These are phyloP conservation scores for Dispira simplex DNA, from an alignment of 192 early-diverging fungal species.

Conservation along the genomic window DNA sequence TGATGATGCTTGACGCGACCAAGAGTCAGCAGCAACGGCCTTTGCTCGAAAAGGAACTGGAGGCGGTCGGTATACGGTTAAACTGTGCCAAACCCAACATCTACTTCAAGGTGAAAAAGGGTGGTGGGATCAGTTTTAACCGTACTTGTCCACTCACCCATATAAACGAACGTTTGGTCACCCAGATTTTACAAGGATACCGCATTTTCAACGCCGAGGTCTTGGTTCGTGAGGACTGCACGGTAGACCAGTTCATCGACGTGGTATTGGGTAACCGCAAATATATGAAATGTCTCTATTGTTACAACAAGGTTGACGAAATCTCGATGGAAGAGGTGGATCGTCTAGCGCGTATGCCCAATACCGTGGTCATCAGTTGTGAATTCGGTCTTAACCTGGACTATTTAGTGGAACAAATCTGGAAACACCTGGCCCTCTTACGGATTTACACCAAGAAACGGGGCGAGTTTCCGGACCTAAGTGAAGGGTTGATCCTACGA, in stretches of 20 bases:
- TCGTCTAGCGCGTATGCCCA: conserved; percentile 68
- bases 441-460: conserved; percentile 95
- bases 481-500: conserved; percentile 78
- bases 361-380: conserved; percentile 86
- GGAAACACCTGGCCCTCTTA: conserved; percentile 76
- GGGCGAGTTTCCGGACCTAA: conserved; percentile 89
- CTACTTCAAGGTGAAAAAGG: conserved; percentile 94
- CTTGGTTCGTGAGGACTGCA: conserved; percentile 90
- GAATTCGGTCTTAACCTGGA: conserved; percentile 87
- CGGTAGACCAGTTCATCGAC: conserved; percentile 95
- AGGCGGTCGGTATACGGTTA: conserved; percentile 90
- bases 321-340: conserved; percentile 94
- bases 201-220: conserved; percentile 98
- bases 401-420: conserved; percentile 77
- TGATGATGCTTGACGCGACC: conserved; percentile 98
- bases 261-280: conserved; percentile 96
- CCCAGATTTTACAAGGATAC: conserved; percentile 91
- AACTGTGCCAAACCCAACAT: conserved; percentile 82
- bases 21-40: conserved; percentile 72
- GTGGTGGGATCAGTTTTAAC: conserved; percentile 92
- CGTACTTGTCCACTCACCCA: conserved; percentile 74
- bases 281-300: conserved; percentile 90
- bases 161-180: conserved; percentile 82
- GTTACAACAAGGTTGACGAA: conserved; percentile 95
- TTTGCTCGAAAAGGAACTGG: conserved; percentile 81